Percentiles rank a stretch among this genome's conserved stretches.
phyloP scores from a whole-genome alignment of 176 grass and related monocot species.

The Alloteropsis semialata region DNA sequence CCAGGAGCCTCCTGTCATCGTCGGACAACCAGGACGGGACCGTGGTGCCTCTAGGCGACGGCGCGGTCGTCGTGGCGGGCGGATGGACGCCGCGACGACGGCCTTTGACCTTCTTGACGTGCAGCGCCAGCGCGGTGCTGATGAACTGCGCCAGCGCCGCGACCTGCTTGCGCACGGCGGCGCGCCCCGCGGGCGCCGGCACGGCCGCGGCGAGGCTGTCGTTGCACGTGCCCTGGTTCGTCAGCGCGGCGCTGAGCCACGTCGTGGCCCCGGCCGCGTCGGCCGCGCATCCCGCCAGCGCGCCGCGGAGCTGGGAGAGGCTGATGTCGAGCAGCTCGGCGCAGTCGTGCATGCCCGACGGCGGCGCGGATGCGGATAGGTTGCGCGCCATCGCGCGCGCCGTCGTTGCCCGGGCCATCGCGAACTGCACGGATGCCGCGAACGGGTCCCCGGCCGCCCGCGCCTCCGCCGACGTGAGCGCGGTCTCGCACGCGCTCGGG shows the following conservation, averaged over 20 bases:
- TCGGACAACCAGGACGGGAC: slow-evolving; percentile 61
- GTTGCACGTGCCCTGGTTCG: slow-evolving; percentile 76
- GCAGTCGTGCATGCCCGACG: slow-evolving; percentile 59
- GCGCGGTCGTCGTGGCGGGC: neutral
- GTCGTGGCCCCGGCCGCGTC: slow-evolving; percentile 48
- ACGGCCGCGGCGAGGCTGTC: slow-evolving; percentile 54
- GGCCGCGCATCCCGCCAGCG: slow-evolving; percentile 7
- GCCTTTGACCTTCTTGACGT: slow-evolving; percentile 28
- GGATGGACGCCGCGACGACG: neutral
- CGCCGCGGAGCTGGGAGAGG: slow-evolving; percentile 54
- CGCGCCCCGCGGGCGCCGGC: slow-evolving; percentile 15
- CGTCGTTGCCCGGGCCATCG: slow-evolving; percentile 44
- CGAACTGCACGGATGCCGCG: slow-evolving; percentile 70
- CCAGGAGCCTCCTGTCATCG: slow-evolving; percentile 44
- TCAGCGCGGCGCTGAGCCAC: slow-evolving; percentile 91
- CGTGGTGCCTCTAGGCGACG: neutral
- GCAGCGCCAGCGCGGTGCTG: slow-evolving; percentile 70
- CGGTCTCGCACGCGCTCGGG: slow-evolving; percentile 54
- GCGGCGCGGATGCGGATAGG: slow-evolving; percentile 25
- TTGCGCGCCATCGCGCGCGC: slow-evolving; percentile 59
- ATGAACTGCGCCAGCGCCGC: slow-evolving; percentile 51
- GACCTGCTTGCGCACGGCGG: slow-evolving; percentile 36
- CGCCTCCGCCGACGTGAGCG: slow-evolving; percentile 39
- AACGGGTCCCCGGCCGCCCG: slow-evolving; percentile 32
- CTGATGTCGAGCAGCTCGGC: slow-evolving; percentile 73